phyloP scores from a whole-genome alignment of 2,329 filamentous ascomycete genomes.

The Aspergillus niger region DNA sequence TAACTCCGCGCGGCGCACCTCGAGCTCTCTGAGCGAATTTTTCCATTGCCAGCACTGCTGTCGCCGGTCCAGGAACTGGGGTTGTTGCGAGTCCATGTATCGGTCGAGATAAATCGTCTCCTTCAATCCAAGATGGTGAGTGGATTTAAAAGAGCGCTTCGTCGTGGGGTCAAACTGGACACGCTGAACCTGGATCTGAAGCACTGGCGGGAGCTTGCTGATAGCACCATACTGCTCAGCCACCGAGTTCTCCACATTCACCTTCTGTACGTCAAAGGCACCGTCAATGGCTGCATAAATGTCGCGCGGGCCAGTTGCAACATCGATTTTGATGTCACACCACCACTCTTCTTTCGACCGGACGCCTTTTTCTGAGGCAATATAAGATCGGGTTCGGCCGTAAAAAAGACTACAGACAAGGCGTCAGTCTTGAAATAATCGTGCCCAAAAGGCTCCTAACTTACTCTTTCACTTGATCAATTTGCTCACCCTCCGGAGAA shows the following conservation, averaged over 20 bases:
- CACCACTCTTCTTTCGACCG: constrained; percentile 60
- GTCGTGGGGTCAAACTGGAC: constrained; percentile 68
- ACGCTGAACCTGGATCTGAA: constrained; percentile 88
- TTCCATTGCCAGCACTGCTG: constrained; percentile 75
- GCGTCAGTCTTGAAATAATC: not conserved
- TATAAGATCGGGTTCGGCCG: constrained; percentile 49
- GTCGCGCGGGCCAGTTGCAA: constrained; percentile 60
- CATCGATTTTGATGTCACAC: constrained; percentile 64
- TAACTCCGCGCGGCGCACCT: constrained; percentile 49
- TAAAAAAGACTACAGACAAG: constrained; percentile 50
- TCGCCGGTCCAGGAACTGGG: constrained; percentile 64
- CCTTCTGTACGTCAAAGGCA: constrained; percentile 77
- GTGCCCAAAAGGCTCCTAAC: constrained; percentile 10
- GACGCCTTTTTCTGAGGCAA: constrained; percentile 48
- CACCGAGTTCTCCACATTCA: constrained; percentile 65
- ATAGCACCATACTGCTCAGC: constrained; percentile 70
- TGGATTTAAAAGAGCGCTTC: constrained; percentile 68
- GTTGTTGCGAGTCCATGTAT: constrained; percentile 69
- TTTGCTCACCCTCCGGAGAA: constrained; percentile 71
- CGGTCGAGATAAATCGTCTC: constrained; percentile 84
- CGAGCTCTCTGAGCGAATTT: constrained; percentile 60
- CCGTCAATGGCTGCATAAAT: constrained; percentile 84
- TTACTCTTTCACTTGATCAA: constrained; percentile 73
- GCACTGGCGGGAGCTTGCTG: constrained; percentile 73
- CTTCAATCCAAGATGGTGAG: constrained; percentile 74